phyloP scores from a whole-genome alignment of 371 early-diverging fungal species.

The Choanephora cucurbitarum region DNA sequence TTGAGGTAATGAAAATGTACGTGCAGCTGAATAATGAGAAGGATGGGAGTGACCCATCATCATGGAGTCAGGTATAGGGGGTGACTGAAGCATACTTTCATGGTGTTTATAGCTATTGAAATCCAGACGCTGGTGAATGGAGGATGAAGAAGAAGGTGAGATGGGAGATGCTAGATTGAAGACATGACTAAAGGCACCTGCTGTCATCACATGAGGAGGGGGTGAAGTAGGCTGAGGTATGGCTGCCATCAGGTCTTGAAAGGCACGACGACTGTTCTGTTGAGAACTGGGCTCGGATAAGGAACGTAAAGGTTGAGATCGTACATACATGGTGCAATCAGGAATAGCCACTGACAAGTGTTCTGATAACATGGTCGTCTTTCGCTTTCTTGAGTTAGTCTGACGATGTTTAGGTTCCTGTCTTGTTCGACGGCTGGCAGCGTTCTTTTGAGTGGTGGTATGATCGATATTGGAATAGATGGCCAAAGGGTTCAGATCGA shows the following conservation, averaged over 20 bases:
- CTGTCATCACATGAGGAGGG: conserved; percentile 2
- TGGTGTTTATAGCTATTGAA: conserved; percentile 3
- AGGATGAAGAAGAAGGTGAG: conserved; percentile 13
- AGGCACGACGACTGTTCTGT: conserved; percentile 12
- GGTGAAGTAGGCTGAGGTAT: conserved; percentile 1
- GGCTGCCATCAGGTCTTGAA: conserved; percentile 9
- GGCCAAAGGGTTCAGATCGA: conserved; percentile 17
- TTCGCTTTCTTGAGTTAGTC: conserved; percentile 1
- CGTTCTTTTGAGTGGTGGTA: not conserved
- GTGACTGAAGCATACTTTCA: conserved; percentile 18
- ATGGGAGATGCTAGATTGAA: conserved; percentile 15
- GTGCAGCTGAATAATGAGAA: conserved; percentile 3
- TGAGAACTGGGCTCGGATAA: conserved; percentile 17
- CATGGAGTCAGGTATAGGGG: conserved; percentile 18
- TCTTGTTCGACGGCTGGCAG: not conserved
- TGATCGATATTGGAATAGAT: conserved; percentile 19
- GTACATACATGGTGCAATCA: conserved; percentile 22
- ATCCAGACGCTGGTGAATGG: conserved; percentile 19
- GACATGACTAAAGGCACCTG: conserved; percentile 3
- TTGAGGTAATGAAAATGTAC: not conserved
- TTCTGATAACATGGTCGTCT: not conserved
- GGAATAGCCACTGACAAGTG: conserved; percentile 12
- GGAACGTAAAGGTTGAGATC: conserved; percentile 25
- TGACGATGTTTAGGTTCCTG: not conserved
- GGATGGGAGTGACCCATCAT: conserved; percentile 5